These are phyloP conservation scores for Mycosphaerella arachidis DNA, from an alignment of 2,329 filamentous ascomycete species.

Conservation along the genomic window DNA sequence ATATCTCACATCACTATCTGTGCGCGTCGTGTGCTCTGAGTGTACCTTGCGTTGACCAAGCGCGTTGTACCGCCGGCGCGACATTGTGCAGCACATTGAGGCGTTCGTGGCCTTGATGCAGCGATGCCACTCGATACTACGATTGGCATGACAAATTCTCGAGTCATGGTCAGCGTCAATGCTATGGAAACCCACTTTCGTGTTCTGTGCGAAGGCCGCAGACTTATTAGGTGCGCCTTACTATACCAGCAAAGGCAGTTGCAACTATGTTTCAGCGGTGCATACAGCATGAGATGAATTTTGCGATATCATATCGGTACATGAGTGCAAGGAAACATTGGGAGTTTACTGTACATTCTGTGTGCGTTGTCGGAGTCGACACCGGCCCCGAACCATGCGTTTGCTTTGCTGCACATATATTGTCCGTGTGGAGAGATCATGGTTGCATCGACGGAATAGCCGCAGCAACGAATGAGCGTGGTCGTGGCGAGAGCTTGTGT, in stretches of 20 bases:
- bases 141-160: background rate
- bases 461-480: background rate
- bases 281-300: background rate
- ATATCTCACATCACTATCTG: background rate
- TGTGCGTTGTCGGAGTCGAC: background rate
- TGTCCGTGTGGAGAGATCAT: background rate
- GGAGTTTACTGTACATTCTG: background rate
- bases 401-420: too few relatives aligned
- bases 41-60: background rate
- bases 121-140: background rate
- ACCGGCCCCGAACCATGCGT: too few relatives aligned
- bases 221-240: background rate
- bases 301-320: too few relatives aligned
- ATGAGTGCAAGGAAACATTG: background rate
- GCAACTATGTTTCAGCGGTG: background rate
- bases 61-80: background rate
- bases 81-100: conserved; percentile 1
- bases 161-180: background rate
- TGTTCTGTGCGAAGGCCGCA: background rate
- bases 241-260: background rate
- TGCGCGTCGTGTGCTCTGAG: background rate
- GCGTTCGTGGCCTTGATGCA: background rate
- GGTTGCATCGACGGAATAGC: background rate
- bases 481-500: conserved; percentile 1
- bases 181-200: background rate